phyloP scores from a whole-genome alignment of 208 protist species.

The Novymonas esmeraldas region DNA sequence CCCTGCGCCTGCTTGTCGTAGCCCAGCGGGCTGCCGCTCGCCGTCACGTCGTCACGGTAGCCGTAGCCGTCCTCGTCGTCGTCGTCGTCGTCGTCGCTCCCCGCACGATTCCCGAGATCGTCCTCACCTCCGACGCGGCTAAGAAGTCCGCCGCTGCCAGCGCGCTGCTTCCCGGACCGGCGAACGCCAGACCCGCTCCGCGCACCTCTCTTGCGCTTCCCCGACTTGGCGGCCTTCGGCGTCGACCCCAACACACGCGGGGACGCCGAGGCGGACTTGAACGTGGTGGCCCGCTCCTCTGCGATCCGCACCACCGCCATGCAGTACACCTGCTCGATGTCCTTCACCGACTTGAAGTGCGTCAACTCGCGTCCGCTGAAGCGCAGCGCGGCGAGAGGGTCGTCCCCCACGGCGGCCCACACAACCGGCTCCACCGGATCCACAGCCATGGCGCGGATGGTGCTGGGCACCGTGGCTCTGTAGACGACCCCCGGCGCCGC shows the following conservation, averaged over 20 bases:
- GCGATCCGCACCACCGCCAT: slow-evolving; percentile 82
- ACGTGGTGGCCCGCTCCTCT: slow-evolving; percentile 53
- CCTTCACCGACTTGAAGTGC: slow-evolving; percentile 46
- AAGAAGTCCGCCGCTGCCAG: slow-evolving; percentile 1
- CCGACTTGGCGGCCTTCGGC: slow-evolving; percentile 17
- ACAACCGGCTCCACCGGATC: slow-evolving; percentile 65
- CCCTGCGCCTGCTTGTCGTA: slow-evolving; percentile 7
- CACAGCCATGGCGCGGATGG: slow-evolving; percentile 66
- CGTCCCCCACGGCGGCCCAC: slow-evolving; percentile 79
- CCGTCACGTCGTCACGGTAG: background rate
- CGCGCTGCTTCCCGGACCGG: slow-evolving; percentile 16
- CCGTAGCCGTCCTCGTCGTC: slow-evolving; percentile 8
- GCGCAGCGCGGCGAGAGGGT: slow-evolving; percentile 63
- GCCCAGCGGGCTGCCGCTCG: background rate
- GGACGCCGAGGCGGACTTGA: slow-evolving; percentile 49
- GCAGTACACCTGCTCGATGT: slow-evolving; percentile 82
- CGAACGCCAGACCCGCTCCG: slow-evolving; percentile 16
- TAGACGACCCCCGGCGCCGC: slow-evolving; percentile 47
- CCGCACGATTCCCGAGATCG: background rate
- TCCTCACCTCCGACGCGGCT: slow-evolving; percentile 5
- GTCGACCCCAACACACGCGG: background rate
- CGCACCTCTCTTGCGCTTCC: slow-evolving; percentile 22
- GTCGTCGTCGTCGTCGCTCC: slow-evolving; percentile 9
- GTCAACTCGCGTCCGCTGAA: slow-evolving; percentile 61
- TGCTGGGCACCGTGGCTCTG: slow-evolving; percentile 45